Percentiles rank a stretch among this genome's conserved stretches.
phyloP scores from a whole-genome alignment of 805 yeast species.

The Wickerhamomyces subpelliculosus region DNA sequence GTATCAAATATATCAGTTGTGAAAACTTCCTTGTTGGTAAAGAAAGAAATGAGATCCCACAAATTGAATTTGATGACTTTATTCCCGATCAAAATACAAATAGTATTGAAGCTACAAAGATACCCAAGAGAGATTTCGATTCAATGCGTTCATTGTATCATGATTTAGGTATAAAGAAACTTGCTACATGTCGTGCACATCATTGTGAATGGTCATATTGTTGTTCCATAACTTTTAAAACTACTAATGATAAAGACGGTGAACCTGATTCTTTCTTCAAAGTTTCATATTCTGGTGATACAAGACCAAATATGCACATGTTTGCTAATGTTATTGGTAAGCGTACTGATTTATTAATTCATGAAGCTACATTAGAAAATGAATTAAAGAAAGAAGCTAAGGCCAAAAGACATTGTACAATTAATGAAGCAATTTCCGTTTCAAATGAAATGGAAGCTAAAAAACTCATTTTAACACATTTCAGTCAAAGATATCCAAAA shows the following conservation, averaged over 20 bases:
- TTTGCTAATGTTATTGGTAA: conserved; percentile 61
- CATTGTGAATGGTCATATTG: conserved; percentile 86
- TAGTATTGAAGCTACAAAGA: background rate
- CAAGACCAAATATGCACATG: conserved; percentile 62
- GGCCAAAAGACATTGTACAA: conserved; percentile 79
- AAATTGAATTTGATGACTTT: conserved; percentile 21
- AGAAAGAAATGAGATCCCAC: conserved; percentile 24
- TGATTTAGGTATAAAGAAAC: conserved; percentile 34
- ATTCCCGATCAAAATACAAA: background rate
- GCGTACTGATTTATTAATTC: conserved; percentile 69
- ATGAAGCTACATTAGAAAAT: conserved; percentile 90
- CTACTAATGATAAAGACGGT: conserved; percentile 4
- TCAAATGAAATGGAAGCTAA: conserved; percentile 66
- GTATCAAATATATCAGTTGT: conserved; percentile 50
- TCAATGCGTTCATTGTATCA: conserved; percentile 29
- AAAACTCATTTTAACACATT: conserved; percentile 77
- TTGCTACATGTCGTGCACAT: conserved; percentile 65
- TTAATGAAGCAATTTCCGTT: conserved; percentile 75
- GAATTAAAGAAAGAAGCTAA: conserved; percentile 71
- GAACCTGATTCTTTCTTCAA: conserved; percentile 34
- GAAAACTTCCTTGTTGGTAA: conserved; percentile 45
- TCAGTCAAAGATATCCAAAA: conserved; percentile 81
- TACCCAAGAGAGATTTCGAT: conserved; percentile 16
- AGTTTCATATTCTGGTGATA: conserved; percentile 90
- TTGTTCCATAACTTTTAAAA: conserved; percentile 43